Evolutionary conservation across 2,329 filamentous ascomycete genomes (phyloP).

Genomic region (Phaeophleospora eucalypticola): DNA sequence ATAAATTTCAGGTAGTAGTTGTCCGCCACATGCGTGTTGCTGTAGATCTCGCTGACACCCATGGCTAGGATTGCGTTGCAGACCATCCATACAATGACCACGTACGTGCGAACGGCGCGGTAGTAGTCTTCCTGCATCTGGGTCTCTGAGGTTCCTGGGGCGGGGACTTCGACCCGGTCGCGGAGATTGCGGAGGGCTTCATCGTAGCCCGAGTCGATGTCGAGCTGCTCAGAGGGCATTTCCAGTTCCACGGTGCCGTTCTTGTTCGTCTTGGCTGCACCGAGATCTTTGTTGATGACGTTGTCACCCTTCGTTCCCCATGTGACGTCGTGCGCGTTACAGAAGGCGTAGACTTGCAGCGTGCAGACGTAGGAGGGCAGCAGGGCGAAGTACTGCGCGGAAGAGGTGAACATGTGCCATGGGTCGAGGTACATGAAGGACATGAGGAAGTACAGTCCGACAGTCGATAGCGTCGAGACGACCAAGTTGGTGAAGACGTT

Average conservation of each 20-base stretch:
- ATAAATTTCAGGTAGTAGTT: constrained; percentile 94
- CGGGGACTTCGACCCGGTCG: constrained; percentile 79
- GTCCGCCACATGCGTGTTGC: constrained; percentile 62
- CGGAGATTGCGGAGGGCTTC: constrained; percentile 94
- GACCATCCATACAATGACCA: constrained; percentile 93
- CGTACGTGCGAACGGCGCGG: constrained; percentile 93
- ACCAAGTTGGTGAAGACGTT: constrained; percentile 95
- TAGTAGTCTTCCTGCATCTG: constrained; percentile 99
- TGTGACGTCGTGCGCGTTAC: constrained; percentile 97
- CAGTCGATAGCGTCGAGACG: constrained; percentile 79
- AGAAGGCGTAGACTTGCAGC: constrained; percentile 96
- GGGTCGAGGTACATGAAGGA: constrained; percentile 95
- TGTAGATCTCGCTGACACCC: constrained; percentile 84
- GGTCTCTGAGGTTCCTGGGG: constrained; percentile 59
- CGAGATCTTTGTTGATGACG: constrained; percentile 85
- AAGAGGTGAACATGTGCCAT: constrained; percentile 97
- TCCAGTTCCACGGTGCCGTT: constrained; percentile 82
- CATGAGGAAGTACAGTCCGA: constrained; percentile 95
- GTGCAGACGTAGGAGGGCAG: constrained; percentile 94
- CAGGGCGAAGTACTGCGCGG: constrained; percentile 86
- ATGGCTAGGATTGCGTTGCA: constrained; percentile 90
- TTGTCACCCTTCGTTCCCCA: constrained; percentile 99
- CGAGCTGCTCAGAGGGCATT: constrained; percentile 95
- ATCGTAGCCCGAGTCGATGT: constrained; percentile 97
- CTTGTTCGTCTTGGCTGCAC: constrained; percentile 67